Evolutionary conservation across 768 basidiomycete species (phyloP).

Genomic region (Trametopsis cervina): DNA sequence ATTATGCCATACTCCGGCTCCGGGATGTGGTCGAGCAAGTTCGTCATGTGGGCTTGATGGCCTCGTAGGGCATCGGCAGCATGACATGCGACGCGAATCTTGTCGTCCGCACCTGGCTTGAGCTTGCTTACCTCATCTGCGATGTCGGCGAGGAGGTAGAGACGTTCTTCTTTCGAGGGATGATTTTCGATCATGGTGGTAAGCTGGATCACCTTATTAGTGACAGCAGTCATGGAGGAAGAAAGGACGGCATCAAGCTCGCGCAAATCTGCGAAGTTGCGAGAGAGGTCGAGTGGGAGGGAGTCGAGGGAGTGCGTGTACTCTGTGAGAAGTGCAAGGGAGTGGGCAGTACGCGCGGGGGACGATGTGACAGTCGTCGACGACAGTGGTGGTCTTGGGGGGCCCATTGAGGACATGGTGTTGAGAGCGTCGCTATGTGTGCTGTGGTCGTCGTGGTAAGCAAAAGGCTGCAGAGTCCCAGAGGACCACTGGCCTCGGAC

Average conservation of each 20-base stretch:
- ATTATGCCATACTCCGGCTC: conserved; percentile 40
- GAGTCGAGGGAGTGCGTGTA: conserved; percentile 91
- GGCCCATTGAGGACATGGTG: conserved; percentile 13
- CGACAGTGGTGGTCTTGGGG: conserved; percentile 5
- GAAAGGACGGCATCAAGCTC: conserved; percentile 98
- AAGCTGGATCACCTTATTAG: conserved; percentile 69
- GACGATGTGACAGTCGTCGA: conserved; percentile 20
- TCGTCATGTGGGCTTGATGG: conserved; percentile 53
- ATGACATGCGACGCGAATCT: conserved; percentile 89
- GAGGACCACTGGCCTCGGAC: too few relatives aligned
- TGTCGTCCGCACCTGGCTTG: conserved; percentile 95
- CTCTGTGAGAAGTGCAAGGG: conserved; percentile 67
- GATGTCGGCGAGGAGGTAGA: conserved; percentile 85
- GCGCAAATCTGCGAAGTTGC: conserved; percentile 91
- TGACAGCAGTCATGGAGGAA: conserved; percentile 76
- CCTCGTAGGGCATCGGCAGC: conserved; percentile 82
- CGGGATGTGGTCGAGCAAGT: conserved; percentile 56
- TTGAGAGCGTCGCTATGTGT: neutral
- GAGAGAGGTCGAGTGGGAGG: conserved; percentile 89
- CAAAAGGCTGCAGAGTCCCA: too few relatives aligned
- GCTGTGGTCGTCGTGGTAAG: conserved; percentile 2
- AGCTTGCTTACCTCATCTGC: conserved; percentile 89
- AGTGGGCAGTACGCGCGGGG: conserved; percentile 41
- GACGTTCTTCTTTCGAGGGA: conserved; percentile 61
- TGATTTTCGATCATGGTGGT: conserved; percentile 66